These are phyloP conservation scores for Hypomyces rosellus DNA, from an alignment of 2,329 filamentous ascomycete species.

Conservation along the genomic window DNA sequence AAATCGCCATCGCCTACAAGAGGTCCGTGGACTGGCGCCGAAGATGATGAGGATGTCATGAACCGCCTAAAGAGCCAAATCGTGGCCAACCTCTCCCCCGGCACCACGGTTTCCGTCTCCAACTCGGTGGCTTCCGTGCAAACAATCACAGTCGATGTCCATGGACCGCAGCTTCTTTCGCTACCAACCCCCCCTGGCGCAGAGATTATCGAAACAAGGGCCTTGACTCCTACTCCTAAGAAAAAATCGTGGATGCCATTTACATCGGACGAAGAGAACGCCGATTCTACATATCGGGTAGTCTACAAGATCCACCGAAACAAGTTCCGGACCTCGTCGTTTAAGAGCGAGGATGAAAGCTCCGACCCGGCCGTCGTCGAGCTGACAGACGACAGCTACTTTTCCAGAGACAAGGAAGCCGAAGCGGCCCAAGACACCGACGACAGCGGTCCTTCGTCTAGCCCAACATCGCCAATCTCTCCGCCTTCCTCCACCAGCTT, in stretches of 20 bases:
- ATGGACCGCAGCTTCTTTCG: conserved; percentile 43
- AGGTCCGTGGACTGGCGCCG: not conserved
- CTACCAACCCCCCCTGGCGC: conserved; percentile 52
- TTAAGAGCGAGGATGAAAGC: conserved; percentile 28
- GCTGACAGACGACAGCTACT: conserved; percentile 17
- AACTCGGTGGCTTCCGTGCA: conserved; percentile 55
- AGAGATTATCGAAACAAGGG: conserved; percentile 49
- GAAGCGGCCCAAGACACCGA: not conserved
- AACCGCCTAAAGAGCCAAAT: conserved; percentile 47
- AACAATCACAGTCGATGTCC: conserved; percentile 58
- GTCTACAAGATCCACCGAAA: conserved; percentile 55
- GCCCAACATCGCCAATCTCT: conserved; percentile 3
- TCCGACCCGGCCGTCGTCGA: conserved; percentile 22
- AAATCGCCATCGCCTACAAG: not conserved
- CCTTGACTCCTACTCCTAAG: conserved; percentile 11
- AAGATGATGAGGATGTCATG: conserved; percentile 38
- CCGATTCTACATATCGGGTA: conserved; percentile 40
- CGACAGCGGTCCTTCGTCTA: conserved; percentile 1
- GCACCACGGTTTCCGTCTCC: conserved; percentile 54
- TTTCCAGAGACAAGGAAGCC: not conserved
- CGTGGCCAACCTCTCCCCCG: conserved; percentile 45
- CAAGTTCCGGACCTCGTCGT: conserved; percentile 37
- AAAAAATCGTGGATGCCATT: conserved; percentile 9
- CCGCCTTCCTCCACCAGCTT: conserved; percentile 1
- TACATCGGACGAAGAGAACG: conserved; percentile 16